Evolutionary conservation across 2,329 filamentous ascomycete genomes (phyloP), one percentile per base, ranked within the genome.

Genomic region (Sporothrix inflata): DNA sequence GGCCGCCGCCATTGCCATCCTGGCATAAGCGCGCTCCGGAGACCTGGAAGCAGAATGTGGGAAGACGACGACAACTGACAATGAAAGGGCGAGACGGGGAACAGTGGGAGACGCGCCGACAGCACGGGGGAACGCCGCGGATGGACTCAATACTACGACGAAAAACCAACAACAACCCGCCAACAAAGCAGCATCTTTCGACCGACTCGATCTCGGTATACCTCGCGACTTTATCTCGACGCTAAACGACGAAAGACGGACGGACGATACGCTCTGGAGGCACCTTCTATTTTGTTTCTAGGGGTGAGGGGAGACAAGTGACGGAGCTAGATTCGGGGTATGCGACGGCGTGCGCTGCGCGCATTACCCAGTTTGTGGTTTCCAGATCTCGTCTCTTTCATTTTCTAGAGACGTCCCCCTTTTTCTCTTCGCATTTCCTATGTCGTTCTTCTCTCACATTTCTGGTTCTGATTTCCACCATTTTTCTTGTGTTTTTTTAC

Each of bases 1-100:
- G 71, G 80, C 81, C 38, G 82, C 81, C 47, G 83, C 80, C 73
- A 72, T 84, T 68, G 80, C 81, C 73, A 79, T 83, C 71, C 80
- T 83, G 68, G 80, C 79, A 74, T 81, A 79, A 76, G 68, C 69
- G 69, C 53, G n/a, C 12, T 45, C 60, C 21, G n/a, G n/a, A 24
- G 14, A 57, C 30, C 19, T 21, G 30, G 30, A 27, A 55, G 12
- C 45, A 51, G n/a, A 55, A 68, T 24, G 27, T 24, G 45, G 40
- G 47, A 19, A 67, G 34, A 53, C 69, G 19, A 74, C 65, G 71
- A 74, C 72, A 61, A 71, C 24, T 21, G 42, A 16, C 21, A 42
- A 34, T 67, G 30, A 45, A 19, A 65, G 14, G 38, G 38, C 60
- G 21, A 27, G 8, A 65, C 21, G 60, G 60, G 53, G 53, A 5